Percentiles rank a stretch among this genome's conserved stretches.
phyloP scores from a whole-genome alignment of 768 basidiomycete genomes.

The Podaxis sp. region DNA sequence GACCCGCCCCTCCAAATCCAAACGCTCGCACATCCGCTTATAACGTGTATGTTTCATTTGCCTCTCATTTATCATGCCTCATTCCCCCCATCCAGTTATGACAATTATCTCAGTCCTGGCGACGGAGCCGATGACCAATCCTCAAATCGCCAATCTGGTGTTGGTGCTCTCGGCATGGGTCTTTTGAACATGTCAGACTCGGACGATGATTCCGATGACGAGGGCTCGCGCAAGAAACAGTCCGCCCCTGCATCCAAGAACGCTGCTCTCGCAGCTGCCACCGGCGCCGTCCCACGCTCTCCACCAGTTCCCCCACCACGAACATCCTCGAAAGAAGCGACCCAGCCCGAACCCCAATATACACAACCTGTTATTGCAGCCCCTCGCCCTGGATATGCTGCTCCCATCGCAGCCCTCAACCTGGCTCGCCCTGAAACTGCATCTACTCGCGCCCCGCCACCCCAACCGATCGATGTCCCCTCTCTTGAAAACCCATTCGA shows the following conservation, averaged over 20 bases:
- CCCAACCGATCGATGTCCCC: constrained; percentile 19
- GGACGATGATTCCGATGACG: constrained; percentile 33
- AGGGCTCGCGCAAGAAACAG: constrained; percentile 4
- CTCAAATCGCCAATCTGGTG: constrained; percentile 29
- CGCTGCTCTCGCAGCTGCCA: constrained; percentile 37
- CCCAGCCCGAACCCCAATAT: constrained; percentile 12
- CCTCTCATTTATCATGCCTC: not conserved
- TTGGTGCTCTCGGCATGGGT: constrained; percentile 47
- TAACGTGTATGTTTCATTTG: constrained; percentile 54
- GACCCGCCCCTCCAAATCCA: constrained; percentile 43
- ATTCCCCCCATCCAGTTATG: constrained; percentile 47
- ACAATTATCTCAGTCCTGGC: constrained; percentile 51
- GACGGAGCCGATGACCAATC: constrained; percentile 20
- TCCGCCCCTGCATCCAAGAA: constrained; percentile 32
- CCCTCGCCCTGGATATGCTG: constrained; percentile 73
- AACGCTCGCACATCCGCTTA: constrained; percentile 63
- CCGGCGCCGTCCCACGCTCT: constrained; percentile 18
- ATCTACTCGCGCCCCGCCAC: constrained; percentile 31
- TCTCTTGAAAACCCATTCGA: constrained; percentile 29
- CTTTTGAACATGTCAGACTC: constrained; percentile 25
- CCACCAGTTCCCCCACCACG: constrained; percentile 16
- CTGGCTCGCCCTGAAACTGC: constrained; percentile 49
- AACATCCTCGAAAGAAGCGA: constrained; percentile 1
- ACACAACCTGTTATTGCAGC: constrained; percentile 51
- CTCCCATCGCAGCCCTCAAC: constrained; percentile 66